Evolutionary conservation across 768 basidiomycete species (phyloP), one percentile per base, ranked within the genome.

Genomic region (Mycena vulgaris): DNA sequence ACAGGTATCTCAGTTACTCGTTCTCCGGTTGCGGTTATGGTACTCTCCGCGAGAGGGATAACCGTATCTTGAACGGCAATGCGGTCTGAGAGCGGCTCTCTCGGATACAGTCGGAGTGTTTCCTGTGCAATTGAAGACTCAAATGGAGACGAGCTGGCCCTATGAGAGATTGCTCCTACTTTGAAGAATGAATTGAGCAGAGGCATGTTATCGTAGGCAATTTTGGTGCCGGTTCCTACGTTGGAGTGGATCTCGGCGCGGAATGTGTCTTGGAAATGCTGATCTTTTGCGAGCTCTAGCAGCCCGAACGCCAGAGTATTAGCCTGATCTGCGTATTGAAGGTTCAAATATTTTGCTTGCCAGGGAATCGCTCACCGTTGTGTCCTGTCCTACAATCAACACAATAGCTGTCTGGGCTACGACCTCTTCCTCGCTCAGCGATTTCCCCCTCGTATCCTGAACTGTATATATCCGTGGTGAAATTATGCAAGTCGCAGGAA

Each of bases 101-200:
- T 60, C 19, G 68, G 68, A 45, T 66, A 70, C 9, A 62, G 37
- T 21, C 72, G 23, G 25, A 73, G 68, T 0, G 37, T 58, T 51
- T 73, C 72, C 68, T 73, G 31, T 19, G 16, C 30, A 9, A 37
- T 23, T 5, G 9, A 16, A 39, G 39, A 40, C 19, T 40, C 40
- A 40, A 21, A 4, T n/a, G 21, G 3, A 21, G 42, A 21, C 5
- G n/a, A n/a, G 4, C n/a, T 4, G 42, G 21, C n/a, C 33, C 33
- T 6, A 13, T 0, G 14, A 60, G 19, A 51, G 11, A 8, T 48
- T 13, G n/a, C 11, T 5, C 57, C 6, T 11, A 68, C 72, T 28
- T 73, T 73, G 59, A 73, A 60, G 25, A 70, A 69, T 17, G 72
- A 69, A 31, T 70, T 70, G 3, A 73, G 27, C 39, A 66, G 39